A percentile compares a stretch with the other conserved stretches of the same genome.
Conservation (phyloP, 2,329 filamentous ascomycete genomes). For the Alternaria arbusti region DNA sequence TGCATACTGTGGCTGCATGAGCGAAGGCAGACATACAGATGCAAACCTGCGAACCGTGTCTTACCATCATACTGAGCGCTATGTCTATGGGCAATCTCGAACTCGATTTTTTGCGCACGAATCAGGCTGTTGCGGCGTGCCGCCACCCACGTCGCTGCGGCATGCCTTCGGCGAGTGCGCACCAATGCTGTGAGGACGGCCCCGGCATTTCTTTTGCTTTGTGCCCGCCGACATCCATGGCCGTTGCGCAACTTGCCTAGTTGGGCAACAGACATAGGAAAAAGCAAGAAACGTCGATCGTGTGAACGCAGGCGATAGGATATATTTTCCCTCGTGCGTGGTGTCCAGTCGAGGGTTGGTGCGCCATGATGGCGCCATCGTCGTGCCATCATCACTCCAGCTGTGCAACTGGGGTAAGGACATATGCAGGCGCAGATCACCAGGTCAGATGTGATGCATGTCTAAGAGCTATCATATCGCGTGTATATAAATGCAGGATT, state of each 20-base stretch:
- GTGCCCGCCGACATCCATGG: conserved; percentile 19
- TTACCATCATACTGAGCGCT: neutral
- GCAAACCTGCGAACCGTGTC: neutral
- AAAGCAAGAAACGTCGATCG: neutral
- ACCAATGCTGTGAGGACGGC: conserved; percentile 10
- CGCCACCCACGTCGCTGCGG: conserved; percentile 10
- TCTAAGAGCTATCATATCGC: neutral
- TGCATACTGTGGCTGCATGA: neutral
- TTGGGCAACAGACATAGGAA: neutral
- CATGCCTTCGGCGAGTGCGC: conserved; percentile 6
- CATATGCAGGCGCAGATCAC: neutral
- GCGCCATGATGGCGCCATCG: neutral
- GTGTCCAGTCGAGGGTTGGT: neutral
- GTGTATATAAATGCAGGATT: neutral
- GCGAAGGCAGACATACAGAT: neutral
- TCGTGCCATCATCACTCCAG: neutral
- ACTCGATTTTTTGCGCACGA: neutral
- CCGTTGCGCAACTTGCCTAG: conserved; percentile 4
- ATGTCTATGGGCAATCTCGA: neutral
- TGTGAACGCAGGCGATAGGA: neutral
- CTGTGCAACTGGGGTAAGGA: neutral
- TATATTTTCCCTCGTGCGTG: neutral
- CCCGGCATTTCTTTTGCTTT: conserved; percentile 13
- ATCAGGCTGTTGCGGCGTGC: neutral
- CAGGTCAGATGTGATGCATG: neutral